These are phyloP conservation scores for Plasmopara viticola DNA, from an alignment of 352 stramenopile species.

Conservation along the genomic window DNA sequence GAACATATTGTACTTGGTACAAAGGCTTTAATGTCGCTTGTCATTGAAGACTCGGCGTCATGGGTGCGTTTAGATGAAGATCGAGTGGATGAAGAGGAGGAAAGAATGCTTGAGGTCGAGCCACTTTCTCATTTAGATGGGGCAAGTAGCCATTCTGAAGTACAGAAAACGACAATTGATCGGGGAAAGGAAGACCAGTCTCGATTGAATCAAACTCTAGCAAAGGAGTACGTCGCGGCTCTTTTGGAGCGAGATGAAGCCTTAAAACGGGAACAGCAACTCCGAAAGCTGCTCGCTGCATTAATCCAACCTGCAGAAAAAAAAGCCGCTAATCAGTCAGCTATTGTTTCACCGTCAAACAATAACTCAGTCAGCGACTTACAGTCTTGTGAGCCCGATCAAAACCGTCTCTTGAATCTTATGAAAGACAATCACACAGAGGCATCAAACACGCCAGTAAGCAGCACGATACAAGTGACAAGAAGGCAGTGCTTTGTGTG, in stretches of 20 bases:
- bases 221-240: constrained; percentile 34
- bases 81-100: constrained; percentile 37
- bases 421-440: too few relatives aligned
- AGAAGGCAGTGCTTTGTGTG: too few relatives aligned
- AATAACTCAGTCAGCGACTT: too few relatives aligned
- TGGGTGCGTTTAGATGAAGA: constrained; percentile 75
- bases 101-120: too few relatives aligned
- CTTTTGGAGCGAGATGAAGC: constrained; percentile 40
- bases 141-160: too few relatives aligned
- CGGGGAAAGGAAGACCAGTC: neutral
- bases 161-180: too few relatives aligned
- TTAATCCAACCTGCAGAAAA: constrained; percentile 6
- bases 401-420: too few relatives aligned
- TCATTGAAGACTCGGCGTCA: constrained; percentile 58
- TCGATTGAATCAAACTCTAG: constrained; percentile 34
- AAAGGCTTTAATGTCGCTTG: constrained; percentile 58
- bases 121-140: too few relatives aligned
- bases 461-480: too few relatives aligned
- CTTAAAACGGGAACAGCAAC: constrained; percentile 26
- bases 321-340: neutral
- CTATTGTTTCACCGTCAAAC: too few relatives aligned
- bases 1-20: constrained; percentile 3
- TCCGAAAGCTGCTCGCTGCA: constrained; percentile 23
- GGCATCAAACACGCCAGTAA: too few relatives aligned
- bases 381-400: too few relatives aligned